These are phyloP conservation scores for Colletotrichum truncatum DNA, from an alignment of 2,329 filamentous ascomycete genomes.

Conservation along the genomic window DNA sequence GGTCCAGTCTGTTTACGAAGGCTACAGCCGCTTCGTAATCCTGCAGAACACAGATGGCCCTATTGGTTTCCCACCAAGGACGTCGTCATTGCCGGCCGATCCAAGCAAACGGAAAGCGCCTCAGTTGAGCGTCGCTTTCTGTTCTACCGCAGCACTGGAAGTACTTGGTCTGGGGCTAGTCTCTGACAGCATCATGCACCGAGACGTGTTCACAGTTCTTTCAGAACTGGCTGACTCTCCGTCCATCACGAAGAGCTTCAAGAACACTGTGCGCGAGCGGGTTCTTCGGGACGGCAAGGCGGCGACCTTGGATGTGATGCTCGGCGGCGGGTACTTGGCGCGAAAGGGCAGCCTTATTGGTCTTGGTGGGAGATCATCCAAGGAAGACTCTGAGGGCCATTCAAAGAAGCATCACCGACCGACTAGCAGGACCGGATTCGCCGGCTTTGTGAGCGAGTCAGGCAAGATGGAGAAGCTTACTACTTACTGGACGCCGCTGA, in stretches of 20 bases:
- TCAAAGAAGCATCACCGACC: conserved; percentile 12
- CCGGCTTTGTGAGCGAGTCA: conserved; percentile 22
- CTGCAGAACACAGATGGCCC: conserved; percentile 37
- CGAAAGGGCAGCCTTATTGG: conserved; percentile 29
- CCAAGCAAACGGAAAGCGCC: conserved; percentile 37
- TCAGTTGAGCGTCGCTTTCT: conserved; percentile 54
- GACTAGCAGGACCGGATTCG: conserved; percentile 22
- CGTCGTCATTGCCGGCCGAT: conserved; percentile 29
- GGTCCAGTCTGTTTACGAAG: conserved; percentile 31
- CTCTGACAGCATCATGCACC: conserved; percentile 46
- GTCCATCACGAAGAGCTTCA: conserved; percentile 54
- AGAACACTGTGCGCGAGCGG: conserved; percentile 50
- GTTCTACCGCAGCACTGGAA: conserved; percentile 56
- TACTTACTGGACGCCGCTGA: conserved; percentile 32
- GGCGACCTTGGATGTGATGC: conserved; percentile 39
- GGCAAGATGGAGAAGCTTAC: conserved; percentile 23
- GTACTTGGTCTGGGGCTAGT: conserved; percentile 51
- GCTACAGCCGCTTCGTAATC: conserved; percentile 43
- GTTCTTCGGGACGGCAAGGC: conserved; percentile 47
- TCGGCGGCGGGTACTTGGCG: conserved; percentile 17
- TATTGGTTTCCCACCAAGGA: conserved; percentile 29
- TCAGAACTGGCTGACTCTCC: conserved; percentile 54
- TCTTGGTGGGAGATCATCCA: conserved; percentile 19
- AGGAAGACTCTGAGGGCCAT: conserved; percentile 12
- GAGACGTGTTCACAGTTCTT: conserved; percentile 65